Conservation (phyloP, 2,329 filamentous ascomycete genomes). For the Hortaea sp. region DNA sequence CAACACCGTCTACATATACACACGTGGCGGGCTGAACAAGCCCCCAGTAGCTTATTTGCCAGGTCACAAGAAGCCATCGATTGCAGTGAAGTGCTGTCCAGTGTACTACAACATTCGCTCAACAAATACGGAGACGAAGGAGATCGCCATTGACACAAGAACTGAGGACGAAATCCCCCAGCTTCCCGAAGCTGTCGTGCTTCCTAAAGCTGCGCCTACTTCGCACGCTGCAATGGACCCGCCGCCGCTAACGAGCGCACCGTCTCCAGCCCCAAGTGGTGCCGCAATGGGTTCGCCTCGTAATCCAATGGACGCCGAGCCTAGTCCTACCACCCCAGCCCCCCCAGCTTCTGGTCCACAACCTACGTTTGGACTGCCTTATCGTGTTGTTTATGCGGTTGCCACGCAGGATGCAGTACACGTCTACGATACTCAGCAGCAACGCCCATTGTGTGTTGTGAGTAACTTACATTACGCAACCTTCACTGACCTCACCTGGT, state of each 20-base stretch:
- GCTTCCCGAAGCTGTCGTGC: slow-evolving; percentile 68
- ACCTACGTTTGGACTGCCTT: slow-evolving; percentile 73
- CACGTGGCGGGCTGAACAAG: slow-evolving; percentile 89
- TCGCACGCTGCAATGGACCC: slow-evolving; percentile 70
- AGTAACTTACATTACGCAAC: slow-evolving; percentile 97
- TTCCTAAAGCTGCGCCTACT: slow-evolving; percentile 42
- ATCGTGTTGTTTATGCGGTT: slow-evolving; percentile 92
- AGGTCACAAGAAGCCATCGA: slow-evolving; percentile 95
- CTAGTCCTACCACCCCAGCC: slow-evolving; percentile 42
- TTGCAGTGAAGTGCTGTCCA: slow-evolving; percentile 90
- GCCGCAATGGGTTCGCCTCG: slow-evolving; percentile 46
- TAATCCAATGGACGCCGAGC: slow-evolving; percentile 37
- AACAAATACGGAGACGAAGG: slow-evolving; percentile 56
- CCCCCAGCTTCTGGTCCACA: slow-evolving; percentile 34
- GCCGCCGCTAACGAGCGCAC: slow-evolving; percentile 53
- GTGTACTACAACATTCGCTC: slow-evolving; percentile 74
- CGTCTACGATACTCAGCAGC: slow-evolving; percentile 94
- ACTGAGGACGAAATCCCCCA: slow-evolving; percentile 70
- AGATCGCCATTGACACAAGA: slow-evolving; percentile 91
- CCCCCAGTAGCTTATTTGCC: slow-evolving; percentile 90
- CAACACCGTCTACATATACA: slow-evolving; percentile 98
- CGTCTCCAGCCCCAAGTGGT: slow-evolving; percentile 40
- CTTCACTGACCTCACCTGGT: slow-evolving; percentile 93
- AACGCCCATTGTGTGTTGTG: slow-evolving; percentile 84
- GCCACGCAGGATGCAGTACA: slow-evolving; percentile 93